A percentile compares a stretch with the other conserved stretches of the same genome.
Evolutionary conservation across 2,329 filamentous ascomycete genomes (phyloP).

Genomic region (Fusarium agapanthi): DNA sequence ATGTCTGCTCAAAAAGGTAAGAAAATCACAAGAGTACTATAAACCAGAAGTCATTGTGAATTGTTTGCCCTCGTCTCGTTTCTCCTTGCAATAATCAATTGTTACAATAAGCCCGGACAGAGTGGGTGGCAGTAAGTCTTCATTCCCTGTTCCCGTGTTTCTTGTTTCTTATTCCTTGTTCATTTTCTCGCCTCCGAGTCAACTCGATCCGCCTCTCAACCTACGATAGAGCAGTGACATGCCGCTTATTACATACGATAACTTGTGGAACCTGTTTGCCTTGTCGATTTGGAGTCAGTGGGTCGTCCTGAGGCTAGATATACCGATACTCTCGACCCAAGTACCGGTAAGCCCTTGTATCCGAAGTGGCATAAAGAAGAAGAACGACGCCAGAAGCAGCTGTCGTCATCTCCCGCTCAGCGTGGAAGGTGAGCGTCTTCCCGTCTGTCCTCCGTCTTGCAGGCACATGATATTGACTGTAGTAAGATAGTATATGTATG

Average conservation of each 20-base stretch:
- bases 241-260: not conserved
- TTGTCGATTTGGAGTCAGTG: constrained; percentile 23
- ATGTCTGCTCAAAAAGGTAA: not conserved
- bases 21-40: not conserved
- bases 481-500: not conserved
- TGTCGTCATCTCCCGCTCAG: constrained; percentile 29
- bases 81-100: constrained; percentile 1
- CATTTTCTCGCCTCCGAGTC: not conserved
- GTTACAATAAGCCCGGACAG: not conserved
- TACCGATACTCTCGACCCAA: constrained; percentile 1
- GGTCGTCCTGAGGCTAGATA: constrained; percentile 11
- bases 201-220: constrained; percentile 21
- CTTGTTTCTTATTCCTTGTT: constrained; percentile 11
- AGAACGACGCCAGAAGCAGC: constrained; percentile 12
- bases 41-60: not conserved
- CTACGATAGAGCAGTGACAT: constrained; percentile 34
- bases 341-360: constrained; percentile 13
- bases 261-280: constrained; percentile 32
- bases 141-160: constrained; percentile 1
- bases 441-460: constrained; percentile 10
- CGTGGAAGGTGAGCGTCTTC: constrained; percentile 3
- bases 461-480: not conserved
- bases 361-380: not conserved
- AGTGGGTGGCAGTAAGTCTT: constrained; percentile 7
- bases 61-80: not conserved